A percentile compares a stretch with the other conserved stretches of the same genome.
Evolutionary conservation across 2,329 filamentous ascomycete genomes (phyloP).

Genomic region (Emergomyces orientalis): DNA sequence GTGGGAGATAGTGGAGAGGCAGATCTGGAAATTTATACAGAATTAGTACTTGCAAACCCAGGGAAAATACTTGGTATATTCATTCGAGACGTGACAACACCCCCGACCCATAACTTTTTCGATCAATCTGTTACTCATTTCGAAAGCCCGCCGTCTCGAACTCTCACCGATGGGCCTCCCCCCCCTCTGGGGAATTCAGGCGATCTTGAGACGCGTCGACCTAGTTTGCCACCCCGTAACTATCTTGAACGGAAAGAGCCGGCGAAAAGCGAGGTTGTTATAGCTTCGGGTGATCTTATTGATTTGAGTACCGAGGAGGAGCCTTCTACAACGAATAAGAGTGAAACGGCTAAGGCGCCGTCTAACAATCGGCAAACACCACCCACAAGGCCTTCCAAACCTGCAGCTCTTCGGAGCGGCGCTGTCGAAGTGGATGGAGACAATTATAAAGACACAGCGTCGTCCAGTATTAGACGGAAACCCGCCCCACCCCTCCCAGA

Average conservation of each 20-base stretch:
- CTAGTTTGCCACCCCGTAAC: slow-evolving; percentile 33
- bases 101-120: slow-evolving; percentile 65
- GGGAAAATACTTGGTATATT: slow-evolving; percentile 78
- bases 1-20: slow-evolving; percentile 95
- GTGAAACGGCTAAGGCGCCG: slow-evolving; percentile 20
- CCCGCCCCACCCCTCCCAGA: slow-evolving; percentile 15
- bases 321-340: slow-evolving; percentile 19
- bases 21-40: slow-evolving; percentile 93
- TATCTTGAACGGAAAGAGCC: slow-evolving; percentile 17
- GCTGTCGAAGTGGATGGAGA: slow-evolving; percentile 9
- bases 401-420: slow-evolving; percentile 23
- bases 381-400: slow-evolving; percentile 39
- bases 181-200: slow-evolving; percentile 20
- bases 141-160: slow-evolving; percentile 19
- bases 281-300: slow-evolving; percentile 29
- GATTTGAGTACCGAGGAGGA: slow-evolving; percentile 27
- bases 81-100: slow-evolving; percentile 89
- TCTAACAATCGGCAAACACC: slow-evolving; percentile 21
- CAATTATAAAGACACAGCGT: slow-evolving; percentile 3
- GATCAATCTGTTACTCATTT: slow-evolving; percentile 48
- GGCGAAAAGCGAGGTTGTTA: slow-evolving; percentile 15
- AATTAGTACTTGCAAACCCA: slow-evolving; percentile 76
- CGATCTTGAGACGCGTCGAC: slow-evolving; percentile 28
- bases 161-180: slow-evolving; percentile 21
- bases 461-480: slow-evolving; percentile 13